phyloP scores from a whole-genome alignment of 768 basidiomycete genomes.

The Russula virescens region DNA sequence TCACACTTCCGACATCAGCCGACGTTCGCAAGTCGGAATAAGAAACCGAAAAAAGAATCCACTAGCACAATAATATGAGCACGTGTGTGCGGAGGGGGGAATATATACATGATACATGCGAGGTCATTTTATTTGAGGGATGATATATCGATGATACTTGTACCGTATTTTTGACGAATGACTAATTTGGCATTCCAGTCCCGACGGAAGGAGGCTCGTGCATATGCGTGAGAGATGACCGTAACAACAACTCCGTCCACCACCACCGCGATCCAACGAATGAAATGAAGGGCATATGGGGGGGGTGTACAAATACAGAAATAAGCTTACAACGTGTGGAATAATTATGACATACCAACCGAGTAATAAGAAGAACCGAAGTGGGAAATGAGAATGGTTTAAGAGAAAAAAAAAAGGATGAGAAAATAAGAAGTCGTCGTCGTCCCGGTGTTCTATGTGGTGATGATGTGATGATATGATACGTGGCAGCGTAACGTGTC shows the following conservation, averaged over 20 bases:
- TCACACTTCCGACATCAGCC: too few relatives aligned
- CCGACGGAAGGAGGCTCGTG: background rate
- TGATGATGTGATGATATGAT: too few relatives aligned
- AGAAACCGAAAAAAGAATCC: too few relatives aligned
- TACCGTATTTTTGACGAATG: background rate
- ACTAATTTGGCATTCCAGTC: background rate
- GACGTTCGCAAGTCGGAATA: too few relatives aligned
- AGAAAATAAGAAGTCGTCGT: background rate
- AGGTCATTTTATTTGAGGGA: too few relatives aligned
- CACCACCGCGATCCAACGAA: background rate
- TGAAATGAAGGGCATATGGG: background rate
- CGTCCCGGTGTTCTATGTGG: too few relatives aligned
- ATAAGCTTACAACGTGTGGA: constrained; percentile 17
- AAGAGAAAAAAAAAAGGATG: background rate
- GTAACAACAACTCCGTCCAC: too few relatives aligned
- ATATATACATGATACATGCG: background rate
- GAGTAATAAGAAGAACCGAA: background rate
- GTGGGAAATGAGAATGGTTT: background rate
- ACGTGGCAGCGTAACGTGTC: too few relatives aligned
- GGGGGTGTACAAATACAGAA: constrained; percentile 8
- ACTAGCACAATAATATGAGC: too few relatives aligned
- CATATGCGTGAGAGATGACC: too few relatives aligned
- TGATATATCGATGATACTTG: too few relatives aligned
- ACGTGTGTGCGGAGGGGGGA: background rate
- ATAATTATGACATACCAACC: background rate